Percentiles rank a stretch among this genome's conserved stretches.
Evolutionary conservation across 169 alveolate genomes (phyloP).

Genomic region (Cryptosporidium muris): DNA sequence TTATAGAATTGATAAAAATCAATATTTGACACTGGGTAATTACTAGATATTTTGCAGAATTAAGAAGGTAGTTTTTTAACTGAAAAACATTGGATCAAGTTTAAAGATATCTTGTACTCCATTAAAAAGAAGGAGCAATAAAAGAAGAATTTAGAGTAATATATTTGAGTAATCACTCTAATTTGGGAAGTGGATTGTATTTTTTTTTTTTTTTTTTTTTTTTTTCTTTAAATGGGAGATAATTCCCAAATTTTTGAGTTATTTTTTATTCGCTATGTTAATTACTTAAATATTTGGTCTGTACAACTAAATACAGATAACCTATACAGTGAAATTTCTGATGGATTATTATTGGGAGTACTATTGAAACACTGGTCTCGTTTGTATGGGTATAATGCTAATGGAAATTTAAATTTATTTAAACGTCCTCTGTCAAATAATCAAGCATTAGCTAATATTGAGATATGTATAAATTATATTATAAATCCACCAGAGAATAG

Average conservation of each 20-base stretch:
- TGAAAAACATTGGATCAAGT: not conserved
- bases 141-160: too few relatives aligned
- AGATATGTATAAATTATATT: constrained; percentile 49
- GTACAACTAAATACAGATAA: constrained; percentile 23
- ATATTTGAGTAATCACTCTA: too few relatives aligned
- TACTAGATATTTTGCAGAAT: not conserved
- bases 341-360: constrained; percentile 32
- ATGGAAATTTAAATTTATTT: constrained; percentile 45
- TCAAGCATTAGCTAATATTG: constrained; percentile 57
- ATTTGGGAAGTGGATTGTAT: not conserved
- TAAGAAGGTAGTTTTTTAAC: not conserved
- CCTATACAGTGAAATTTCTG: constrained; percentile 47
- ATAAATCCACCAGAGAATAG: constrained; percentile 64
- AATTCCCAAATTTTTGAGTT: constrained; percentile 50
- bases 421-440: constrained; percentile 39
- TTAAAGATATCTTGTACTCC: not conserved
- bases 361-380: constrained; percentile 53
- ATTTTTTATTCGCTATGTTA: constrained; percentile 50
- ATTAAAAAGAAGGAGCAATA: too few relatives aligned
- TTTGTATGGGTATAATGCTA: constrained; percentile 54
- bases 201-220: not conserved
- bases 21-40: too few relatives aligned
- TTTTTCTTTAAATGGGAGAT: not conserved
- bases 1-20: too few relatives aligned
- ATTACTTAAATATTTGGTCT: constrained; percentile 64